phyloP scores from a whole-genome alignment of 306 rosid species.

The Luffa aegyptiaca region DNA sequence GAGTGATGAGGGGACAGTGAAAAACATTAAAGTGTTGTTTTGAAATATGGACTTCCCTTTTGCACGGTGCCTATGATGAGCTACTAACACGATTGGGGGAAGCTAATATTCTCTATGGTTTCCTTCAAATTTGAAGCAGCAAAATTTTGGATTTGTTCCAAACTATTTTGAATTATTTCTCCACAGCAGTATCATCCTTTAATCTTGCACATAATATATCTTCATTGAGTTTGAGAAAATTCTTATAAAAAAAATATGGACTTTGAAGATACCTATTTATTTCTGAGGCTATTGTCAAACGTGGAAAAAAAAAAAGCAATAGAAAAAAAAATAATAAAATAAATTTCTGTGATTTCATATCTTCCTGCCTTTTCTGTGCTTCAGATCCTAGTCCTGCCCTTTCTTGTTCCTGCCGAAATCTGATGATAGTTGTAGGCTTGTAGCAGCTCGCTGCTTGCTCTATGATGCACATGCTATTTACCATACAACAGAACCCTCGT shows the following conservation, averaged over 20 bases:
- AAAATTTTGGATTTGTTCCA: background rate
- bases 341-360: background rate
- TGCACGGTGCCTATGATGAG: constrained; percentile 34
- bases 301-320: background rate
- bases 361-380: background rate
- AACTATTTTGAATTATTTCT: too few relatives aligned
- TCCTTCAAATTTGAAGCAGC: constrained; percentile 46
- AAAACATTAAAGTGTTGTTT: background rate
- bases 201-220: too few relatives aligned
- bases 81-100: constrained; percentile 50
- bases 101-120: constrained; percentile 2
- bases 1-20: background rate
- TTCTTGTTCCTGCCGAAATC: background rate
- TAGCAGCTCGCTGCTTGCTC: background rate
- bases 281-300: background rate
- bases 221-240: too few relatives aligned
- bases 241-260: too few relatives aligned
- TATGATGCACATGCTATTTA: background rate
- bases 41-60: constrained; percentile 43
- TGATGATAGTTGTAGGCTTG: background rate
- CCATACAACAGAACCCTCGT: background rate
- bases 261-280: background rate
- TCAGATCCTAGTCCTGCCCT: background rate
- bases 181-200: too few relatives aligned
- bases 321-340: too few relatives aligned